Base-by-base conservation (phyloP, 352 stramenopile species). In the Phytopythium chamaehyphon region DNA sequence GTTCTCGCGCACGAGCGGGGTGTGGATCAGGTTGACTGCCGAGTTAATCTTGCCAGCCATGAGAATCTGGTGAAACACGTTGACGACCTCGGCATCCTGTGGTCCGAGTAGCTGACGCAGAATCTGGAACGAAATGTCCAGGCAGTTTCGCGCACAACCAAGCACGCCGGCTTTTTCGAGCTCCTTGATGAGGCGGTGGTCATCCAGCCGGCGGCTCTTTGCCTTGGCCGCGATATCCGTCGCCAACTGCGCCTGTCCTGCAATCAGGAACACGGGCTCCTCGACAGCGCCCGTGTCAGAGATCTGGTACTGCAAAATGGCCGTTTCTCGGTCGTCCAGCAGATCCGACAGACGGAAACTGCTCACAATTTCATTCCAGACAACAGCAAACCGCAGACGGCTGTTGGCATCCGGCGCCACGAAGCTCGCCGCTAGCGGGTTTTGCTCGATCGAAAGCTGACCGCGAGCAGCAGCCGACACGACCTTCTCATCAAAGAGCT, bases 331-430 rank as follows among this genome's bases (percentile, higher is more conserved):
- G 54, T 95, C 83, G 49, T 95, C 85, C 26, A 95, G 62, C 45
- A 95, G 68, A 60, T 95, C 85, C 1, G 83, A 92, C 42, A 95
- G 55, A 19, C 85, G 83, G 54, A 93, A 95, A 61, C 85, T 93
- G 69, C 83, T 95, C 15, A 95, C 72, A 55, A 93, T 90, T 47
- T 93, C 85, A 40, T 95, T 95, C 85, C 85, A 95, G 8, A 95
- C 85, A 1, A 95, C 83, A 2, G 81, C 82, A 49, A 95, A 95
- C 14, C 85, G 83, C 47, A 95, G 57, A 2, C 82, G 82, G 39
- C 76, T 88, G 51, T 92, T 92, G 15, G 80, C 83, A 52, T 90
- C 76, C 10, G 78, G 76, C 7, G 73, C 66, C 26, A 73, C 57
- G n/a, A 61, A 71, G 24, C 64, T 73, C 7, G 77, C 70, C 23